These are phyloP conservation scores for Aspergillus panamensis DNA, from an alignment of 495 filamentous ascomycete genomes.

Conservation along the genomic window DNA sequence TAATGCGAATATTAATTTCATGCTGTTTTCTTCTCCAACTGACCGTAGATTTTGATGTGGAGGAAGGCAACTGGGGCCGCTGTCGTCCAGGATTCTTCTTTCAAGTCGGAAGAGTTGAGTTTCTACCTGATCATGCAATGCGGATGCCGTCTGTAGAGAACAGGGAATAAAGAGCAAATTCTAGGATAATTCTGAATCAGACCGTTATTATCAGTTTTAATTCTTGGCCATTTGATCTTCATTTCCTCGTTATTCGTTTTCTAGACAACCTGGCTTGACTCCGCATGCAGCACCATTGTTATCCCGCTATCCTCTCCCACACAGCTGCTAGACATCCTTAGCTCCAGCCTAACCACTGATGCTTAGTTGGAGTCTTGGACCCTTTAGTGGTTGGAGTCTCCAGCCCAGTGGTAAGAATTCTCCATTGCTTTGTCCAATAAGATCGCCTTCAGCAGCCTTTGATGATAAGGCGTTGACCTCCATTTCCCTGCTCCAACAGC, in stretches of 20 bases:
- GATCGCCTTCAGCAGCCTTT: too few relatives aligned
- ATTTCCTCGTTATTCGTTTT: not conserved
- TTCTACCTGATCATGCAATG: not conserved
- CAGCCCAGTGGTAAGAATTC: too few relatives aligned
- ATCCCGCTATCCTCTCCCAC: not conserved
- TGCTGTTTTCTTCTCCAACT: not conserved
- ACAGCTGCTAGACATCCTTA: not conserved
- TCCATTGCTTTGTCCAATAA: too few relatives aligned
- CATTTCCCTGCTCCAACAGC: too few relatives aligned
- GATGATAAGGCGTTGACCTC: too few relatives aligned
- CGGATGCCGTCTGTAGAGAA: not conserved
- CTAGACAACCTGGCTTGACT: not conserved
- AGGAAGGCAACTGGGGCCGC: slow-evolving; percentile 3
- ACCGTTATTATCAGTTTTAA: not conserved
- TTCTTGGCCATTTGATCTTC: not conserved
- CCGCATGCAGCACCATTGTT: not conserved
- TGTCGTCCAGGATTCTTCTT: not conserved
- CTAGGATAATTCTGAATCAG: not conserved
- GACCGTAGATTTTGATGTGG: not conserved
- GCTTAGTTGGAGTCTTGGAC: too few relatives aligned
- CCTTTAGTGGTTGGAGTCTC: too few relatives aligned
- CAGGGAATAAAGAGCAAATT: not conserved
- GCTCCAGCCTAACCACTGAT: not conserved
- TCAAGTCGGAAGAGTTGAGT: not conserved
- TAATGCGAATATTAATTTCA: not conserved